Conservation (phyloP, 192 early-diverging fungal species). For the Borealophlyctis nickersoniae region DNA sequence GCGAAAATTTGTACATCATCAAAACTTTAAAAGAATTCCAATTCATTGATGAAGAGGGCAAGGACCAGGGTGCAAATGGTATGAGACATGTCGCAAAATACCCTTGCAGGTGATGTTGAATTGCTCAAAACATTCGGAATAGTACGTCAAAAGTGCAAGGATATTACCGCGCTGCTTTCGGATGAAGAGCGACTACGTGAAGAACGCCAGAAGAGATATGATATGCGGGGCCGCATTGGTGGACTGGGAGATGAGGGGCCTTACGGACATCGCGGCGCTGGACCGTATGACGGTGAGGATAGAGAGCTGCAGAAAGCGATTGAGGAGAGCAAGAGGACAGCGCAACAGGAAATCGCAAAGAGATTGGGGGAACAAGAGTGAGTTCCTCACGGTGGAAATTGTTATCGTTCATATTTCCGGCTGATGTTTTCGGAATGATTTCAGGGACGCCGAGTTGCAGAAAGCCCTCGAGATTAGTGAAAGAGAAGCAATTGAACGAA, state of each 20-base stretch:
- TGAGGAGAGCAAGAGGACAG: conserved; percentile 75
- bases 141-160: conserved; percentile 93
- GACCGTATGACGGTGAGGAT: conserved; percentile 68
- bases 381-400: neutral
- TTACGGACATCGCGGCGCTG: conserved; percentile 32
- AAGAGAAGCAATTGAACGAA: conserved; percentile 33
- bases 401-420: neutral
- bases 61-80: conserved; percentile 91
- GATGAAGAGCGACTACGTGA: conserved; percentile 77
- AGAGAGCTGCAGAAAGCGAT: conserved; percentile 74
- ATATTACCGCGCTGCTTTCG: conserved; percentile 74
- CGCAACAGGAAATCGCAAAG: conserved; percentile 47
- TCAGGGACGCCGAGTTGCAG: conserved; percentile 40
- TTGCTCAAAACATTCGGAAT: conserved; percentile 10
- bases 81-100: neutral
- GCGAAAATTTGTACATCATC: conserved; percentile 87
- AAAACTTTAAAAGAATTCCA: conserved; percentile 98
- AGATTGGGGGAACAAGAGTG: conserved; percentile 21
- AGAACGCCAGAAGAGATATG: conserved; percentile 64
- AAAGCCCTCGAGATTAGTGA: conserved; percentile 47
- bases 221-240: conserved; percentile 65
- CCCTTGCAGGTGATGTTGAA: neutral
- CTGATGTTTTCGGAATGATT: neutral
- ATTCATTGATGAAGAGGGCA: conserved; percentile 86
- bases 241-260: conserved; percentile 4